phyloP scores from a whole-genome alignment of 805 yeast species.

The Lipomyces lipofer region DNA sequence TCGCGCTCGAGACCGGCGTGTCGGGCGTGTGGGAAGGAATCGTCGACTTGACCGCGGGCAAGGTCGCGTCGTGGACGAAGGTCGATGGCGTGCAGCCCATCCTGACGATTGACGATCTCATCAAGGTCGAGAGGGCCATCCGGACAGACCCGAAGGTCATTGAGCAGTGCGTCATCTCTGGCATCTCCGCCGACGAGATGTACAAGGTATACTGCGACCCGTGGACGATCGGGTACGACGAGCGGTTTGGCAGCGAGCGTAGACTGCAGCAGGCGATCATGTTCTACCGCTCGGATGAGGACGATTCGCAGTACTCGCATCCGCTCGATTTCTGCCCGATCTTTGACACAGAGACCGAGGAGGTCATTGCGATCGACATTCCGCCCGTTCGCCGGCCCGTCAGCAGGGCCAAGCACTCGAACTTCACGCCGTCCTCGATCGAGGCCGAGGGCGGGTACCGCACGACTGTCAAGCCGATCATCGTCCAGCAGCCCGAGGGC shows the following conservation, averaged over 20 bases:
- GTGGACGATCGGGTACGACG: conserved; percentile 71
- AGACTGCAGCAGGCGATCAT: conserved; percentile 79
- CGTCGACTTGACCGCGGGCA: conserved; percentile 55
- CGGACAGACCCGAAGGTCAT: conserved; percentile 71
- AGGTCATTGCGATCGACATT: conserved; percentile 72
- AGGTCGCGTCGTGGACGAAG: conserved; percentile 50
- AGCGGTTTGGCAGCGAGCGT: conserved; percentile 73
- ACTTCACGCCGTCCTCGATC: conserved; percentile 66
- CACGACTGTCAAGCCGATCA: conserved; percentile 63
- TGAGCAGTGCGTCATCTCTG: conserved; percentile 69
- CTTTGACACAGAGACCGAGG: conserved; percentile 67
- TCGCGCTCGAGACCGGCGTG: conserved; percentile 54
- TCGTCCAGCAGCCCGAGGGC: conserved; percentile 78
- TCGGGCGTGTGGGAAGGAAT: conserved; percentile 71
- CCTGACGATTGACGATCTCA: conserved; percentile 67
- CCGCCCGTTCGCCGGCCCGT: conserved; percentile 74
- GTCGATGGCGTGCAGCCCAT: conserved; percentile 71
- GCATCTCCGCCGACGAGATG: conserved; percentile 65
- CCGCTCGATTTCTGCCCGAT: conserved; percentile 83
- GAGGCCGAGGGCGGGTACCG: conserved; percentile 62
- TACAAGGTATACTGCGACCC: conserved; percentile 64
- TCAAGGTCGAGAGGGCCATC: conserved; percentile 60
- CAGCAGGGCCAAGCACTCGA: conserved; percentile 65
- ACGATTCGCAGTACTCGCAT: conserved; percentile 66
- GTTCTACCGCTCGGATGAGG: conserved; percentile 73